Evolutionary conservation across 306 rosid genomes (phyloP).

Genomic region (Myrica gale): DNA sequence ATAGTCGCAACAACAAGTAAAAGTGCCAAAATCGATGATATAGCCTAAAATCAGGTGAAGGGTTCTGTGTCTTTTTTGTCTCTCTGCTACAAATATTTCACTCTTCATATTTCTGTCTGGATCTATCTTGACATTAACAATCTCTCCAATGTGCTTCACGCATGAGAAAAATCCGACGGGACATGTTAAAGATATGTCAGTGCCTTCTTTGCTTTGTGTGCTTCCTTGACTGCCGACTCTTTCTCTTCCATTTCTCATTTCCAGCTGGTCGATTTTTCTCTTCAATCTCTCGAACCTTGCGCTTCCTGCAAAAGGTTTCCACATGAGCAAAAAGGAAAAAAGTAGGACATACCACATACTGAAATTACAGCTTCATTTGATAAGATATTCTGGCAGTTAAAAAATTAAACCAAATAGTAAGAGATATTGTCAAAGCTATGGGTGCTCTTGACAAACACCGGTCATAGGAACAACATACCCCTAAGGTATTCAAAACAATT

Average conservation of each 20-base stretch:
- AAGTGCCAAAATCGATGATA: neutral
- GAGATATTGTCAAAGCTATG: neutral
- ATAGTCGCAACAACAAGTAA: neutral
- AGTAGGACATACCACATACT: neutral
- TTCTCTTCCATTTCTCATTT: slow-evolving; percentile 77
- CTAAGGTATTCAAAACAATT: neutral
- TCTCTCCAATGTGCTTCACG: slow-evolving; percentile 3
- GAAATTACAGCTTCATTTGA: neutral
- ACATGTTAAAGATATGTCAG: slow-evolving; percentile 15
- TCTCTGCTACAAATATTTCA: neutral
- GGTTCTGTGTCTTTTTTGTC: neutral
- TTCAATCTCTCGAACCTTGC: slow-evolving; percentile 78
- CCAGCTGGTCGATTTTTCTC: slow-evolving; percentile 64
- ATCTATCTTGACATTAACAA: neutral
- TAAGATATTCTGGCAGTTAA: neutral
- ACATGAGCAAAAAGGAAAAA: neutral
- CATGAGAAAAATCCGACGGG: neutral
- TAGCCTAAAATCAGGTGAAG: neutral
- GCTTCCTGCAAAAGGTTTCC: slow-evolving; percentile 47
- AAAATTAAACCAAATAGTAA: neutral
- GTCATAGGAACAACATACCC: neutral
- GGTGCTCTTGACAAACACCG: neutral
- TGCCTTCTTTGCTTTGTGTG: slow-evolving; percentile 71
- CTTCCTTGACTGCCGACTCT: slow-evolving; percentile 48
- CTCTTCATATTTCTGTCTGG: neutral